Percentiles rank a stretch among this genome's conserved stretches.
These are phyloP conservation scores for Chaetomium olivaceum DNA, from an alignment of 2,329 filamentous ascomycete species.

Conservation along the genomic window DNA sequence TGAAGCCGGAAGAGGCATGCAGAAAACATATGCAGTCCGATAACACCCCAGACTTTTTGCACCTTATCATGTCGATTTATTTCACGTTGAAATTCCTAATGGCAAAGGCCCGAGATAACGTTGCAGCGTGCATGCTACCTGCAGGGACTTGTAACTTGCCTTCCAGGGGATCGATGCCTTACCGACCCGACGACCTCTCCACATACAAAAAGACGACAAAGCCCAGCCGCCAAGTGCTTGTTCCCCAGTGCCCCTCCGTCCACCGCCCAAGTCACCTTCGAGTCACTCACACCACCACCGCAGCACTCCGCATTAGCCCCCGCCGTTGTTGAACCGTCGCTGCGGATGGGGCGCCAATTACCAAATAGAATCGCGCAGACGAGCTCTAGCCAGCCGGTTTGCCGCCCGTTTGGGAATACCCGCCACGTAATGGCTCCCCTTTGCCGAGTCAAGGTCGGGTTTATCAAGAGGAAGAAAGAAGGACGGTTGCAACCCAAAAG, in stretches of 20 bases:
- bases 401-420: slow-evolving; percentile 41
- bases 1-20: slow-evolving; percentile 19
- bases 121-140: slow-evolving; percentile 27
- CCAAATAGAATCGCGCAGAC: slow-evolving; percentile 47
- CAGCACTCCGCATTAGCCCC: slow-evolving; percentile 21
- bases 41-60: slow-evolving; percentile 29
- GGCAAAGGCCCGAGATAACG: slow-evolving; percentile 37
- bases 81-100: slow-evolving; percentile 43
- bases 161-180: background rate
- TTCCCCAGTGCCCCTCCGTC: background rate
- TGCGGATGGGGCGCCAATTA: slow-evolving; percentile 44
- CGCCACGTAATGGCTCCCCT: slow-evolving; percentile 51
- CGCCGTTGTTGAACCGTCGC: slow-evolving; percentile 26
- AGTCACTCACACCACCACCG: slow-evolving; percentile 14
- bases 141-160: slow-evolving; percentile 7
- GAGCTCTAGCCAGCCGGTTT: slow-evolving; percentile 24
- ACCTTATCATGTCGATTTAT: slow-evolving; percentile 41
- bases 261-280: slow-evolving; percentile 9
- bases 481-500: background rate
- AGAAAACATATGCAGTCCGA: slow-evolving; percentile 25
- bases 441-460: slow-evolving; percentile 37
- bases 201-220: background rate
- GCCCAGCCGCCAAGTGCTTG: slow-evolving; percentile 5
- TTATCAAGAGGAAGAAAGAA: background rate
- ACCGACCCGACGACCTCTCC: background rate